Conservation (phyloP, 1,284 basidiomycete species). For the Filobasidium uniguttulatum region DNA sequence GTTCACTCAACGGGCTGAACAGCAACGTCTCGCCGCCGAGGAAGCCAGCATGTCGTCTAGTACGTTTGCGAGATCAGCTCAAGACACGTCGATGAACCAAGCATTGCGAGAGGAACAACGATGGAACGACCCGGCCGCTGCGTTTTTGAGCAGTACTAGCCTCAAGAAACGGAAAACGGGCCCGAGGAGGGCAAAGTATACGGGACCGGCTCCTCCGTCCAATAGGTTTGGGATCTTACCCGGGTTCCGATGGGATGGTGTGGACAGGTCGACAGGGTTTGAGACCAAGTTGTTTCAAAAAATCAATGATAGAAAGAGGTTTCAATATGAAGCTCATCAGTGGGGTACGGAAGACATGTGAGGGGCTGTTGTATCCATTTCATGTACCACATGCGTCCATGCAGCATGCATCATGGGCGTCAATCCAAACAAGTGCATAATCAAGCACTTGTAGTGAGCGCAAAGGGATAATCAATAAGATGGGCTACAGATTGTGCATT, state of each 20-base stretch:
- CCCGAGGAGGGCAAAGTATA: constrained; percentile 66
- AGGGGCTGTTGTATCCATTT: constrained; percentile 8
- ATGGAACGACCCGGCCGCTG: constrained; percentile 91
- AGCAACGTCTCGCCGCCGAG: constrained; percentile 35
- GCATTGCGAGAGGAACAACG: constrained; percentile 62
- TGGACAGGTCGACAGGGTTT: constrained; percentile 85
- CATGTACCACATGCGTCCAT: too few species aligned
- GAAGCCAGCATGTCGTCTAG: constrained; percentile 8
- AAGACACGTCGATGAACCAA: constrained; percentile 74
- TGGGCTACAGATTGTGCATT: too few species aligned
- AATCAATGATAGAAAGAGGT: constrained; percentile 54
- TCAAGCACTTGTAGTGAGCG: too few species aligned
- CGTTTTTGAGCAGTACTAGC: constrained; percentile 69
- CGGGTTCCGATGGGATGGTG: constrained; percentile 93
- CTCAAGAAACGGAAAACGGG: constrained; percentile 54
- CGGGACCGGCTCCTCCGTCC: constrained; percentile 68
- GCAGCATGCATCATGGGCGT: too few species aligned
- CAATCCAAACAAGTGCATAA: too few species aligned
- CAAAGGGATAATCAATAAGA: too few species aligned
- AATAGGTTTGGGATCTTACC: constrained; percentile 92
- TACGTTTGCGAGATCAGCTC: constrained; percentile 43
- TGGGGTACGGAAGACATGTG: constrained; percentile 90
- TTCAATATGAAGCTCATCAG: constrained; percentile 7
- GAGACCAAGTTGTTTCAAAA: constrained; percentile 81
- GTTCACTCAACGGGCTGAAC: constrained; percentile 66